Evolutionary conservation across 2,329 filamentous ascomycete species (phyloP).

Genomic region (Colletotrichum euphorbiae): DNA sequence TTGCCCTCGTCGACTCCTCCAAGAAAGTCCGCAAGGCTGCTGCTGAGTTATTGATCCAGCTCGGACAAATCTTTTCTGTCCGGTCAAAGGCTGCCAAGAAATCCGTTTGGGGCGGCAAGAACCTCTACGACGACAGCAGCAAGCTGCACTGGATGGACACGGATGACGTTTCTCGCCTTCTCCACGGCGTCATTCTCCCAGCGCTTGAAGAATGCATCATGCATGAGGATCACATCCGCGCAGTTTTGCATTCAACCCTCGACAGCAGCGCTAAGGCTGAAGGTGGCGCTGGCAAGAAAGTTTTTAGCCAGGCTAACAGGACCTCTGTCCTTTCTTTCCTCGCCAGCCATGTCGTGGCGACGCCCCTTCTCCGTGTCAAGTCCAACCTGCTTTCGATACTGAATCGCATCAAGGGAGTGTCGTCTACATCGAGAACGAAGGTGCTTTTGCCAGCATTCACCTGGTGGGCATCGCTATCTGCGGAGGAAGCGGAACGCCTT

Average conservation of each 20-base stretch:
- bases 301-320: slow-evolving; percentile 70
- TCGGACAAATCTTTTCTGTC: slow-evolving; percentile 62
- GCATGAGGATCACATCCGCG: slow-evolving; percentile 77
- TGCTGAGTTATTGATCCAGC: slow-evolving; percentile 70
- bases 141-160: slow-evolving; percentile 68
- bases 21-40: slow-evolving; percentile 82
- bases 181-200: slow-evolving; percentile 77
- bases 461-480: slow-evolving; percentile 72
- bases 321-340: slow-evolving; percentile 77
- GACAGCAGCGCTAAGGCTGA: slow-evolving; percentile 59
- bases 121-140: slow-evolving; percentile 71
- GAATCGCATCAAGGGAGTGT: slow-evolving; percentile 78
- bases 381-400: slow-evolving; percentile 77
- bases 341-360: slow-evolving; percentile 75
- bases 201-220: slow-evolving; percentile 87
- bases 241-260: slow-evolving; percentile 70
- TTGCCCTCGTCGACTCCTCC: slow-evolving; percentile 79
- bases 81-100: slow-evolving; percentile 55
- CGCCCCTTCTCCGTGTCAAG: slow-evolving; percentile 78
- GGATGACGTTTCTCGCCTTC: slow-evolving; percentile 69
- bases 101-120: slow-evolving; percentile 68
- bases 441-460: slow-evolving; percentile 80
- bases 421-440: slow-evolving; percentile 75
- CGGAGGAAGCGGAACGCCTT: slow-evolving; percentile 61
- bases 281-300: slow-evolving; percentile 60